These are phyloP conservation scores for Spathaspora sp. DNA, from an alignment of 1,139 yeast species.

Conservation along the genomic window DNA sequence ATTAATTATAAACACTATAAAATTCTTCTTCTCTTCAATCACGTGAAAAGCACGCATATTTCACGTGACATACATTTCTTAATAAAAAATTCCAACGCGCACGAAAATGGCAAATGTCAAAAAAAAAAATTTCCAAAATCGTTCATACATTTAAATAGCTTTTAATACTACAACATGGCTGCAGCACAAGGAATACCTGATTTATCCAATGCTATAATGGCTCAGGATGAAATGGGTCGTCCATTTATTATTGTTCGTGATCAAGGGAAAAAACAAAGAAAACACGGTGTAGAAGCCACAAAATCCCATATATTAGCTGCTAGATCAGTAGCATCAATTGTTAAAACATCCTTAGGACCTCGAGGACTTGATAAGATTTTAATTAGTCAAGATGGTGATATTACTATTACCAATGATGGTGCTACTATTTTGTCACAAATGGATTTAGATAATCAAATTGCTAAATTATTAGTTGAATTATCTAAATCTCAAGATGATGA, in stretches of 20 bases:
- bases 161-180: constrained; percentile 14
- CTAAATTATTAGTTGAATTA: constrained; percentile 89
- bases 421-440: constrained; percentile 94
- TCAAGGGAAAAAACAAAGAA: constrained; percentile 90
- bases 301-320: constrained; percentile 96
- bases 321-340: constrained; percentile 88
- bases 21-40: not conserved
- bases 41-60: not conserved
- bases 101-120: not conserved
- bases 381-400: constrained; percentile 92
- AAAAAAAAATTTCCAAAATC: not conserved
- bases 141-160: not conserved
- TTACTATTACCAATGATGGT: constrained; percentile 97
- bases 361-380: constrained; percentile 97
- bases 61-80: not conserved
- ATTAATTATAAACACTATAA: not conserved
- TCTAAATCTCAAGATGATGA: constrained; percentile 97
- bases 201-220: constrained; percentile 95
- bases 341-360: constrained; percentile 93
- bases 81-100: too few relatives aligned
- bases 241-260: constrained; percentile 97
- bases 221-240: constrained; percentile 99
- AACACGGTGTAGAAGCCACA: constrained; percentile 93
- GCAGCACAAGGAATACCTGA: constrained; percentile 73
- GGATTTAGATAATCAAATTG: constrained; percentile 96